A percentile compares a stretch with the other conserved stretches of the same genome.
Evolutionary conservation across 495 filamentous ascomycete species (phyloP).

Genomic region (Letharia columbiana): DNA sequence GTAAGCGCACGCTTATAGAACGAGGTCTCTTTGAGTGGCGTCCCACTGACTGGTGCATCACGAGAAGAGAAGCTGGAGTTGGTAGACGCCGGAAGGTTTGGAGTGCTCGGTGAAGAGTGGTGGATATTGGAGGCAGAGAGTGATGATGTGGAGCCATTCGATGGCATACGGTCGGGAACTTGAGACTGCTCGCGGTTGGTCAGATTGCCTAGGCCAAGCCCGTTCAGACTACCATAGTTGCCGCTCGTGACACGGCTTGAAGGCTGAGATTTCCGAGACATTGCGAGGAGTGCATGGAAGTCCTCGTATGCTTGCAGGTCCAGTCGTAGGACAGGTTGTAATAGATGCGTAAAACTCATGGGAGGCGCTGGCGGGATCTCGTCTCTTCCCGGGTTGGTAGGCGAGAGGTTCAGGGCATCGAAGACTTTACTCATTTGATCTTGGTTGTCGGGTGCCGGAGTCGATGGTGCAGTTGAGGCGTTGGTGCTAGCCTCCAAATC

Average conservation of each 20-base stretch:
- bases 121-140: conserved; percentile 34
- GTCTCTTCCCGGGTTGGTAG: conserved; percentile 41
- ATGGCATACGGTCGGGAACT: conserved; percentile 22
- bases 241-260: conserved; percentile 59
- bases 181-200: conserved; percentile 24
- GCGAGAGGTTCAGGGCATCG: conserved; percentile 38
- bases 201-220: conserved; percentile 50
- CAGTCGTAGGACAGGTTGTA: conserved; percentile 73
- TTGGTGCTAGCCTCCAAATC: conserved; percentile 51
- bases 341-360: conserved; percentile 71
- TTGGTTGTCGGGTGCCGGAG: conserved; percentile 42
- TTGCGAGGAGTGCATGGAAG: conserved; percentile 67
- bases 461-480: conserved; percentile 57
- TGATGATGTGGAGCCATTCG: conserved; percentile 40
- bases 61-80: conserved; percentile 26
- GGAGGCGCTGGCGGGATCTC: conserved; percentile 69
- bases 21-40: conserved; percentile 73
- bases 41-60: conserved; percentile 28
- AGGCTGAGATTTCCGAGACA: conserved; percentile 52
- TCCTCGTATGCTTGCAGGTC: conserved; percentile 77
- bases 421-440: conserved; percentile 38
- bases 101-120: conserved; percentile 33
- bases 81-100: conserved; percentile 17
- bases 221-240: conserved; percentile 39
- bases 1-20: conserved; percentile 83